Base-by-base conservation (phyloP, 208 protist species). In the Trypanosoma boissoni region DNA sequence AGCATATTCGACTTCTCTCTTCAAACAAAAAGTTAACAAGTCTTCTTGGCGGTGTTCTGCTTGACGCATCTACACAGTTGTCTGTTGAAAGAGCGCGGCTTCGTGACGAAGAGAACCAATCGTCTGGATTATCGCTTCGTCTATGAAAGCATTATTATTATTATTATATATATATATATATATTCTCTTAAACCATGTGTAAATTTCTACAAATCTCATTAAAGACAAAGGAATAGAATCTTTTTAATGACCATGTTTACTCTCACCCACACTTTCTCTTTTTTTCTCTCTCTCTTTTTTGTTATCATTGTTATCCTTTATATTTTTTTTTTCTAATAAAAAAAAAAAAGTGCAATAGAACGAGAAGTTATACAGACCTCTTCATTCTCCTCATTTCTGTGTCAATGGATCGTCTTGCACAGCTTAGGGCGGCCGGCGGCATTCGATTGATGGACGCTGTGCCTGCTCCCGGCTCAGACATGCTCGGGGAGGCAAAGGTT, bases 381-480 rank as follows among this genome's bases (percentile, higher is more conserved):
- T 31, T 24, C 26, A n/a, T 50, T 50, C 6, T 29, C 23, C 44
- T 14, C 10, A 31, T 10, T 29, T 31, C 14, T 6, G 44, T 29
- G 39, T 31, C 23, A 39, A 78, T 78, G 72, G 45, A 78, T 42
- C 72, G 72, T 21, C 58, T 78, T 20, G 57, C 65, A 6, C 61
- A 73, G 54, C 58, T 78, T 27, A 44, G 65, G 46, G 59, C 60
- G 21, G 44, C 48, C 10, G 53, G 46, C 18, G 72, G 65, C 8
- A 23, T 68, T 14, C 10, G 16, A 2, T 41, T 62, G 21, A 16
- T 39, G 14, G 46, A n/a, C 31, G 44, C 26, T 12, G 52, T 55
- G 10, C 62, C 62, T 2, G 52, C 41, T 9, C 51, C 62, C 2
- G 62, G 62, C 10, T 31, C 43, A 10, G 26, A 20, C 26, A 10